Evolutionary conservation across 2,329 filamentous ascomycete species (phyloP), one percentile per base, ranked within the genome.

Genomic region (Phymatotrichopsis omnivora): DNA sequence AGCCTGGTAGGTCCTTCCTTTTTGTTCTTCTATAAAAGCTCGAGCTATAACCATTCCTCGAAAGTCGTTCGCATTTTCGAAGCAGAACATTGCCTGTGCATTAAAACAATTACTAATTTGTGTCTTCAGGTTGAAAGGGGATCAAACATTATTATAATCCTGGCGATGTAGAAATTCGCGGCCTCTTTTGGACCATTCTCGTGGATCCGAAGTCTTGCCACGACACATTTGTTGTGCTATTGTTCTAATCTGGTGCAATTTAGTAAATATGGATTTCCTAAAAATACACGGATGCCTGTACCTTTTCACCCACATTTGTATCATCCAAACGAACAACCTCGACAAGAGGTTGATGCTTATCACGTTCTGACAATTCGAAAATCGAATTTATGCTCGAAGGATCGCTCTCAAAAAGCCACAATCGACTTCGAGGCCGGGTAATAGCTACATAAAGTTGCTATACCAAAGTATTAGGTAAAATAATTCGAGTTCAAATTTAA

Each of bases 371-470:
- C 42, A 14, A 51, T 36, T 7, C 43, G 33, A 2, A 47, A 12
- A 10, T n/a, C n/a, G n/a, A n/a, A n/a, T n/a, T n/a, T n/a, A 51
- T 39, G 20, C 31, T 42, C 3, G 20, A 38, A 33, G 33, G 6
- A 7, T 29, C 20, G 7, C 31, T 48, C 28, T 51, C 47, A 3
- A 51, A 27, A 31, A 51, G 37, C 47, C 47, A 51, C 5, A 51
- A 20, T 14, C 47, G 25, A 19, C 19, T 42, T 5, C 47, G 44
- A 6, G 47, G 44, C 14, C 47, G 47, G 30, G 47, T 51, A 4
- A 47, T 47, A n/a, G 47, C 47, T 11, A 51, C 47, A 17, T 51
- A 51, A 27, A 51, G 34, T 22, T 44, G 47, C 47, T 51, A 29
- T 37, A 22, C 14, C n/a, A n/a, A 8, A n/a, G 20, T 11, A 4